These are phyloP conservation scores for Solanum sejunctum DNA, from an alignment of 257 asterid species.

Conservation along the genomic window DNA sequence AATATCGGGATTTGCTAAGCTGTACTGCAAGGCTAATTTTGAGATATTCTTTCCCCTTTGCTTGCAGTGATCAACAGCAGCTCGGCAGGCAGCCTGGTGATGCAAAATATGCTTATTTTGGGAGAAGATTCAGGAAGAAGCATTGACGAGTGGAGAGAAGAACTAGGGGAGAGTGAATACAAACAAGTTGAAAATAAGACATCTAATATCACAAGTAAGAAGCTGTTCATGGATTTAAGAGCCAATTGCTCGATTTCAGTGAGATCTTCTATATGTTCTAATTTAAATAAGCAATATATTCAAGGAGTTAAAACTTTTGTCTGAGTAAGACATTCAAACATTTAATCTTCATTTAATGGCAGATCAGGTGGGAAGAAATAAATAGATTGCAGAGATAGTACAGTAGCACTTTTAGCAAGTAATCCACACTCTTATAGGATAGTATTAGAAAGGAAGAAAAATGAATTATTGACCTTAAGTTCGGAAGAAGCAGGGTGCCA, in stretches of 20 bases:
- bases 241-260: not conserved
- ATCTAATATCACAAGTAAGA: not conserved
- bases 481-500: conserved; percentile 97
- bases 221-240: not conserved
- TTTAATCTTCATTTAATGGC: not conserved
- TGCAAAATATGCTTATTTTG: not conserved
- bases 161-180: not conserved
- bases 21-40: conserved; percentile 77
- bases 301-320: not conserved
- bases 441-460: not conserved
- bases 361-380: not conserved
- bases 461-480: conserved; percentile 44
- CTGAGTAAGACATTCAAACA: not conserved
- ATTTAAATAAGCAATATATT: not conserved
- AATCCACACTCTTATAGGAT: not conserved
- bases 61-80: conserved; percentile 69
- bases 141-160: not conserved
- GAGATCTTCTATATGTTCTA: not conserved
- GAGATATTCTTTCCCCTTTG: conserved; percentile 60
- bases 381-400: not conserved
- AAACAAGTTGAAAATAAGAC: not conserved
- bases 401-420: not conserved
- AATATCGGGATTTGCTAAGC: conserved; percentile 64
- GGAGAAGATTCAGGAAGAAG: not conserved
- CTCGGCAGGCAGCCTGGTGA: conserved; percentile 67